Percentiles rank a stretch among this genome's conserved stretches.
Evolutionary conservation across 768 basidiomycete species (phyloP).

Genomic region (Boletus subcaerulescens): DNA sequence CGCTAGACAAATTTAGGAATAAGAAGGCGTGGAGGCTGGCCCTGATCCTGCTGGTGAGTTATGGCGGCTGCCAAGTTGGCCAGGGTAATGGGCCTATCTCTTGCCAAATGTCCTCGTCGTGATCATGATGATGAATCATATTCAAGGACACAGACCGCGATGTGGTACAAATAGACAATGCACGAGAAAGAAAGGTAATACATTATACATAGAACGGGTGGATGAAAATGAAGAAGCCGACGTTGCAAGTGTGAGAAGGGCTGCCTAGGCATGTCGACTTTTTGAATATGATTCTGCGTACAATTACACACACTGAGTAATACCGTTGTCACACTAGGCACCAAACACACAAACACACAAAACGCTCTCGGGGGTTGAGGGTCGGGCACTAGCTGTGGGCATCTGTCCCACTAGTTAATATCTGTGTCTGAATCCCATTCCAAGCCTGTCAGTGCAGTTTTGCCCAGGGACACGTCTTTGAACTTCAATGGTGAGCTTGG

Average conservation of each 20-base stretch:
- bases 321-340: conserved; percentile 20
- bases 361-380: background rate
- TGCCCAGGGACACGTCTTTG: conserved; percentile 29
- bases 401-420: conserved; percentile 17
- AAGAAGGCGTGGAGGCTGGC: background rate
- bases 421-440: conserved; percentile 31
- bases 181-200: background rate
- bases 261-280: background rate
- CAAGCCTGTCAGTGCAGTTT: conserved; percentile 20
- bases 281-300: conserved; percentile 19
- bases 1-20: background rate
- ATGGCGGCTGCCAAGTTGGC: background rate
- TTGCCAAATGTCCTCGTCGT: background rate
- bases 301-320: conserved; percentile 21
- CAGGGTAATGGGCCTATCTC: background rate
- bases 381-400: background rate
- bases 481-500: conserved; percentile 48
- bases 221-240: background rate
- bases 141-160: background rate
- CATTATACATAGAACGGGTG: conserved; percentile 12
- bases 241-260: conserved; percentile 1
- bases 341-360: conserved; percentile 2
- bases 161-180: background rate
- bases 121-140: conserved; percentile 2
- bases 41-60: conserved; percentile 7